Base-by-base conservation (phyloP, 2,329 filamentous ascomycete genomes). In the Claviceps spartinae region DNA sequence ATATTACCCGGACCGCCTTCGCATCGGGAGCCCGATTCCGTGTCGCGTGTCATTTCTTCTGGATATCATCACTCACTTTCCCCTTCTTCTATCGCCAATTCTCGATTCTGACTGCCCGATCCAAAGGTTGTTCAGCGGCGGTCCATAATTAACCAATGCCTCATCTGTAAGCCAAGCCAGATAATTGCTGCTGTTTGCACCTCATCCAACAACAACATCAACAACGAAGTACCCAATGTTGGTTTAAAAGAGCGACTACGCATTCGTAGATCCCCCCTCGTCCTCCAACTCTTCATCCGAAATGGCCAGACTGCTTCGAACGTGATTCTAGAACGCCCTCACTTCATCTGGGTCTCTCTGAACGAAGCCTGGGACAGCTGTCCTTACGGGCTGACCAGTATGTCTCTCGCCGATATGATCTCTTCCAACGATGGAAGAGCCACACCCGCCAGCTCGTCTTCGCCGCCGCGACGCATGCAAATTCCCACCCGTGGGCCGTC, bases 251-350 rank as follows among this genome's bases (percentile, higher is more conserved):
- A 26, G 37, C 22, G 4, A 16, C 9, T 8, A 37, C 22, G 36
- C n/a, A 4, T 24, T 38, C 4, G 46, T 24, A 6, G 2, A 34
- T 24, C 16, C n/a, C 2, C 46, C 16, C 14, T 41, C 41, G 18
- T 36, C 41, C 4, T 63, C 60, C n/a, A 64, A 22, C 20, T 66
- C 64, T 2, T 65, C 59, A 30, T 67, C 63, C 14, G 62, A 56
- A 36, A 67, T 60, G 50, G 61, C 59, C 8, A 68, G 59, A 34
- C 57, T 55, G 7, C 52, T 52, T 20, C 65, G 60, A 20, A 67
- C 62, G 54, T 60, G 55, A 9, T 57, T 52, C 66, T 63, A 68
- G 49, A 66, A 67, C 50, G 61, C 55, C 26, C 51, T 41, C n/a
- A 62, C 61, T n/a, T 65, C 63, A 22, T 54, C 51, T 11, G 59